phyloP scores from a whole-genome alignment of 352 stramenopile genomes.

The Phytophthora citrophthora region DNA sequence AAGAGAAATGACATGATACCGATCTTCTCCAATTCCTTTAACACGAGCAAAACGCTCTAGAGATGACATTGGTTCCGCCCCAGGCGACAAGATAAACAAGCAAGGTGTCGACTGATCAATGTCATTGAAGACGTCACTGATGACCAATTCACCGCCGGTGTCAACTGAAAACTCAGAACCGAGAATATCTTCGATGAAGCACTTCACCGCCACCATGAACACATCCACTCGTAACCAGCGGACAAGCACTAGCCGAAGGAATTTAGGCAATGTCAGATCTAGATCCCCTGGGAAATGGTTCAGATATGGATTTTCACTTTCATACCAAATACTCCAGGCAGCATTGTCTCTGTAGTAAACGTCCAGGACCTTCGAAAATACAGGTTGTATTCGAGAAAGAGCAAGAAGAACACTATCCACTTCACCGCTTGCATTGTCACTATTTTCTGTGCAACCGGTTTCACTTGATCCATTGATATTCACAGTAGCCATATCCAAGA shows the following conservation, averaged over 20 bases:
- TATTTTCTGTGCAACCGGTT: background rate
- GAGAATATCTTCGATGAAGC: constrained; percentile 54
- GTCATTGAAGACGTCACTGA: constrained; percentile 62
- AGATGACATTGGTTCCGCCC: constrained; percentile 61
- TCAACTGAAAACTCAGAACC: constrained; percentile 28
- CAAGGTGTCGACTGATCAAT: constrained; percentile 71
- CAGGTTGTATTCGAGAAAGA: constrained; percentile 24
- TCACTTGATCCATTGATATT: constrained; percentile 2
- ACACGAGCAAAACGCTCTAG: constrained; percentile 60
- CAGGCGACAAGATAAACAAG: constrained; percentile 79
- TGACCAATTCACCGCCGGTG: constrained; percentile 21
- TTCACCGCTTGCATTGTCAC: constrained; percentile 12
- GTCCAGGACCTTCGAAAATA: constrained; percentile 44
- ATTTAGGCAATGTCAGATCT: constrained; percentile 40
- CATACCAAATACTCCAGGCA: constrained; percentile 51
- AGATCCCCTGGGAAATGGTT: constrained; percentile 42
- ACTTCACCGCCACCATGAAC: constrained; percentile 38
- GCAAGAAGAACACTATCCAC: constrained; percentile 33
- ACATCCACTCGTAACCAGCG: constrained; percentile 65
- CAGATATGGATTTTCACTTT: constrained; percentile 44
- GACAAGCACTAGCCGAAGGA: constrained; percentile 64
- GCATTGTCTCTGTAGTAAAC: constrained; percentile 51
- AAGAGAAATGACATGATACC: constrained; percentile 71
- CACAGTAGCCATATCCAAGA: constrained; percentile 40
- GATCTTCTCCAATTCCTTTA: constrained; percentile 39